Base-by-base conservation (phyloP, 208 protist genomes). In the Leishmania tarentolae region DNA sequence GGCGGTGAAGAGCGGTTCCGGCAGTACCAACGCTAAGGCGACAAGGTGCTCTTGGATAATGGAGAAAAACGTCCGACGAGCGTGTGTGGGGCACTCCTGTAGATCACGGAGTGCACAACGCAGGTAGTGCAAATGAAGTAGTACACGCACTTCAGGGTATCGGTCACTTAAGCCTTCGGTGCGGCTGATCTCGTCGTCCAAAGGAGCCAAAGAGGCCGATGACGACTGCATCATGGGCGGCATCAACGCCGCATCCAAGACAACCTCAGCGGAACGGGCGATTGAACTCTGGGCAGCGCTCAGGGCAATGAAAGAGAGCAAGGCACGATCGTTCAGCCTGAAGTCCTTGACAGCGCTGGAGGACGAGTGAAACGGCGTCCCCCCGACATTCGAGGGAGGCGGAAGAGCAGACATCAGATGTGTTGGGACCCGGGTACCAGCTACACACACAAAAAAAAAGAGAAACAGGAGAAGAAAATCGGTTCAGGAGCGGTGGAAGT, bases 1-100 rank as follows among this genome's bases (percentile, higher is more conserved):
- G 35, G 88, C 88, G 7, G 74, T 56, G 53, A 97, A 90, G 28
- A 97, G 84, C 21, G 90, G 92, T 46, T 97, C 93, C 1, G 93
- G 91, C 13, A 97, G 44, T 44, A 91, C 70, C 17, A 65, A 24
- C 35, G 89, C 76, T 24, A 95, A 76, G 40, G 11, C 50, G 28
- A 75, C 61, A 4, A 97, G 57, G 57, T 88, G 79, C 65, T 79
- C 72, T 1, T 57, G 56, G 13, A 92, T 44, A 3, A 84, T 59
- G 28, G 66, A 35, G 66, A 72, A 87, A 70, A 92, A 85, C 19
- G 44, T 42, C 24, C 75, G 42, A 17, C 81, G 75, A 24, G 83
- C 84, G 65, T 90, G 77, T 37, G 72, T 0, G 11, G 87, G 73
- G 75, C 86, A 88, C 37, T 82, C 82, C 52, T 93, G 91, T 65